Evolutionary conservation across 305 asterid species (phyloP).

Genomic region (Coffea humblotiana): DNA sequence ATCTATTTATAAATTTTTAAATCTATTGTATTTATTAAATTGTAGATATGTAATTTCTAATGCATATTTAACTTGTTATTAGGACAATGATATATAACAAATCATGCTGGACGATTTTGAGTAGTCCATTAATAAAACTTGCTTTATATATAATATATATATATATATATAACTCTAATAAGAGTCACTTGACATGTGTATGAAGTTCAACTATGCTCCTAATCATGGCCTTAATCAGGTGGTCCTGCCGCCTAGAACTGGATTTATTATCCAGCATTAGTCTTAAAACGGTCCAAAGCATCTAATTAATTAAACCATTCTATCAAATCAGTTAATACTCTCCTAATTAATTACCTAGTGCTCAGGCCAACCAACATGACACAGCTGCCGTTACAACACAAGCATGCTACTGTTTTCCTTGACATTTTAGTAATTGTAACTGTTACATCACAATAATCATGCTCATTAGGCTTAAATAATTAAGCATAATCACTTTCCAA

Average conservation of each 20-base stretch:
- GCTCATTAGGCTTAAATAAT: background rate
- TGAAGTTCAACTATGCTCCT: background rate
- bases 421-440: background rate
- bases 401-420: constrained; percentile 9
- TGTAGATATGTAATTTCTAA: no score
- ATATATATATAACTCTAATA: no score
- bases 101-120: no score
- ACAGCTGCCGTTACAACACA: constrained; percentile 8
- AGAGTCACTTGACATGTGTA: background rate
- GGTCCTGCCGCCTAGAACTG: constrained; percentile 1
- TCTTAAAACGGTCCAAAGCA: background rate
- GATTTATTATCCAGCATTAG: background rate
- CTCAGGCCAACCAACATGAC: constrained; percentile 9
- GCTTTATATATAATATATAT: no score
- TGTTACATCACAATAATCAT: background rate
- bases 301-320: background rate
- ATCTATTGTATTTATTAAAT: no score
- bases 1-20: no score
- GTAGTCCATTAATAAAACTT: no score
- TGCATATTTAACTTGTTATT: no score
- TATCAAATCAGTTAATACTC: background rate
- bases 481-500: background rate
- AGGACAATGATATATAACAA: no score
- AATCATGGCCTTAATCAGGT: background rate
- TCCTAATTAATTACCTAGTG: background rate